Conservation (phyloP, 2,329 filamentous ascomycete genomes). For the Diplocarpon mali region DNA sequence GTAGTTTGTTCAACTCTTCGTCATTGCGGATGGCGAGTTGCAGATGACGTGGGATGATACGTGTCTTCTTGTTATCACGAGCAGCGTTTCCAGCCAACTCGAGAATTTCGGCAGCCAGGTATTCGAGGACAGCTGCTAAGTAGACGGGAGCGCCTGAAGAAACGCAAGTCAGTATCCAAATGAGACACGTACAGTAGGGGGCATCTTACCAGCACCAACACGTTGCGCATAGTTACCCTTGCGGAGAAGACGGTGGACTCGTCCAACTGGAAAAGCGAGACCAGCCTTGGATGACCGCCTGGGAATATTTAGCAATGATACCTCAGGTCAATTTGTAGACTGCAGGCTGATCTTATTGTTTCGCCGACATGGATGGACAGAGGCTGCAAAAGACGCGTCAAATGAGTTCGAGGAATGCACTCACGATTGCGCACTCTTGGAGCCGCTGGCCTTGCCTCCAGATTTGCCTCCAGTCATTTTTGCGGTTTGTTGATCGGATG, state of each 20-base stretch:
- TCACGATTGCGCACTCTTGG: slow-evolving; percentile 99
- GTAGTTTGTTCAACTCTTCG: slow-evolving; percentile 98
- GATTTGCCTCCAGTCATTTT: slow-evolving; percentile 99
- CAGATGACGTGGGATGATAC: slow-evolving; percentile 98
- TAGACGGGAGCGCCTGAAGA: slow-evolving; percentile 73
- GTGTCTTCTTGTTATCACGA: slow-evolving; percentile 99
- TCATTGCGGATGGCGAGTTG: slow-evolving; percentile 99
- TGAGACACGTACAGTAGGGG: slow-evolving; percentile 4
- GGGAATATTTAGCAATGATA: slow-evolving; percentile 32
- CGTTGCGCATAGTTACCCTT: slow-evolving; percentile 99
- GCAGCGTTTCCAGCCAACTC: slow-evolving; percentile 98
- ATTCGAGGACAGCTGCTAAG: slow-evolving; percentile 94
- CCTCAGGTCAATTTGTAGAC: too few relatives aligned
- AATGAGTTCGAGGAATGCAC: too few relatives aligned
- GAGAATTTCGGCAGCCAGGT: slow-evolving; percentile 96
- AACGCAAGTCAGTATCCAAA: slow-evolving; percentile 21
- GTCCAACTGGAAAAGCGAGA: slow-evolving; percentile 96
- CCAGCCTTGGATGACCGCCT: slow-evolving; percentile 99
- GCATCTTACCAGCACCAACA: slow-evolving; percentile 84
- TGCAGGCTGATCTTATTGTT: too few relatives aligned
- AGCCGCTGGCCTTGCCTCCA: slow-evolving; percentile 97
- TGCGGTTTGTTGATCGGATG: slow-evolving; percentile 39
- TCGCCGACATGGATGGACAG: too few relatives aligned
- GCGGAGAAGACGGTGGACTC: slow-evolving; percentile 97
- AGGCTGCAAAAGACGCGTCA: too few relatives aligned